Conservation (phyloP, 2,329 filamentous ascomycete species). For the Ceratocystis variospora region DNA sequence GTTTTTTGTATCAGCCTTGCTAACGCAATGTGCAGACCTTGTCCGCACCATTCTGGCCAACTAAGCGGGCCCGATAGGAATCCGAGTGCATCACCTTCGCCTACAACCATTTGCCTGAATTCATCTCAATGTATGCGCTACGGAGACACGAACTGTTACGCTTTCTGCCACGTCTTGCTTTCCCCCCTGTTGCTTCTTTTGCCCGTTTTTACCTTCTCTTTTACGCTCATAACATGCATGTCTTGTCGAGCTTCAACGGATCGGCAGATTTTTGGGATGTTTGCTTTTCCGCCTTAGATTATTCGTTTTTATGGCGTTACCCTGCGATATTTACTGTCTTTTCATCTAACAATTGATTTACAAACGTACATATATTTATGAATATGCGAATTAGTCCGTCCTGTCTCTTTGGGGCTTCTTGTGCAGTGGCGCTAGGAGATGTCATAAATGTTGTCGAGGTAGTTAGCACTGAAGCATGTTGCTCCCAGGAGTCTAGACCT, state of each 20-base stretch:
- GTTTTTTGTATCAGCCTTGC: background rate
- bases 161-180: constrained; percentile 8
- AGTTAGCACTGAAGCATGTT: background rate
- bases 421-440: background rate
- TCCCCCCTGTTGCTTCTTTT: background rate
- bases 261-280: constrained; percentile 1
- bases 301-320: background rate
- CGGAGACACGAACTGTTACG: constrained; percentile 18
- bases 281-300: background rate
- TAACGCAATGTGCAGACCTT: constrained; percentile 43
- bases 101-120: constrained; percentile 3
- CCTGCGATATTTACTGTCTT: constrained; percentile 1
- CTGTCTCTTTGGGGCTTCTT: background rate
- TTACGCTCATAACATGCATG: background rate
- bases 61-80: constrained; percentile 30
- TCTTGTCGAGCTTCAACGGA: constrained; percentile 2
- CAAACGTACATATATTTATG: constrained; percentile 4
- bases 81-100: constrained; percentile 4
- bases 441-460: background rate
- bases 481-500: no score
- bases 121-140: constrained; percentile 9
- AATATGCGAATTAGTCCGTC: background rate
- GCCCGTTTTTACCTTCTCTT: background rate
- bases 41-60: constrained; percentile 79
- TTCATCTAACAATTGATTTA: constrained; percentile 6